Base-by-base conservation (phyloP, 2,329 filamentous ascomycete species). In the Chaetomiaceae sp. region DNA sequence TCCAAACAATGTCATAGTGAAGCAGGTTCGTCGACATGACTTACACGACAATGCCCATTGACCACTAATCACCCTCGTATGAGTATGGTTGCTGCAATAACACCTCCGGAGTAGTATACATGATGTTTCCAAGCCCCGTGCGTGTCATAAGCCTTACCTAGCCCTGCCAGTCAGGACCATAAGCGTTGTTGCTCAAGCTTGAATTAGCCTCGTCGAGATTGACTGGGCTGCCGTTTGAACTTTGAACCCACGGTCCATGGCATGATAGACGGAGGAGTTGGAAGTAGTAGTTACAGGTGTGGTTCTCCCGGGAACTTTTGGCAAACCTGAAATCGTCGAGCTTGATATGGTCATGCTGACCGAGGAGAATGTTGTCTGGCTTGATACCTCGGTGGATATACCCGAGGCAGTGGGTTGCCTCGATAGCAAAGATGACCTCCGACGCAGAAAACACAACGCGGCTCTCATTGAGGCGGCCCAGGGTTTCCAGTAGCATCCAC, bases 401-500 rank as follows among this genome's bases (percentile, higher is more conserved):
- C 56, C 92, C 92, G 58, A 97, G 81, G 70, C 95, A 95, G 73
- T 99, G 94, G 36, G 99, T 92, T n/a, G 92, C 92, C 68, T 97
- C 94, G 61, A 99, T 96, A n/a, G 92, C 92, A 66, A 97, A 80
- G 23, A 95, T 89, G 64, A 97, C 92, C 70, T 99, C 92, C 18
- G 94, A 94, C 81, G 97, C 97, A 73, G 97, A 99, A 73, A 99
- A 99, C 14, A 94, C 84, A 23, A 94, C 97, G 61, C 97, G 96
- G 62, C 97, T 92, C 69, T 97, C 92, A 0, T 90, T 95, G 71
- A 99, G 97, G 29, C 7, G 30, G 69, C 97, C 96, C 70, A 97
- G 91, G 67, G 96, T 97, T 76, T 97, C 96, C 61, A 99, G 79
- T 92, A 99, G 97, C 2, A 92, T 97, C 92, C 97, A 97, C 69